These are phyloP conservation scores for Paramarasmius palmivorus DNA, from an alignment of 1,284 basidiomycete species.

Conservation along the genomic window DNA sequence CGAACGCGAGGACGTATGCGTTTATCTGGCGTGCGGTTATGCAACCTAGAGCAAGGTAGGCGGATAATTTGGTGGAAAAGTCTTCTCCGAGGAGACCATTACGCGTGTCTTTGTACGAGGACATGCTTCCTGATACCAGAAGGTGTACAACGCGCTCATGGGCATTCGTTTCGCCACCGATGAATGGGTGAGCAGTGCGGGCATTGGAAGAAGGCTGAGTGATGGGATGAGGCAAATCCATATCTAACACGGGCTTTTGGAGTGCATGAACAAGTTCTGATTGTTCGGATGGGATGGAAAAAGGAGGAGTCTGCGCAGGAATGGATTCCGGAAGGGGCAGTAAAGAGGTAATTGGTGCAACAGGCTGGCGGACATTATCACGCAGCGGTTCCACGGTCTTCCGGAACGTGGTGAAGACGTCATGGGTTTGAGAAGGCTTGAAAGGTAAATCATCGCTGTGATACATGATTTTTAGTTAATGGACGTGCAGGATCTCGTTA, in stretches of 20 bases:
- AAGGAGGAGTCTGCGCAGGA: conserved; percentile 12
- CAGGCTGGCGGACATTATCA: conserved; percentile 23
- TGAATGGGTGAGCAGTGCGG: conserved; percentile 39
- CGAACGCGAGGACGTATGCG: conserved; percentile 23
- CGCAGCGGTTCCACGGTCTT: conserved; percentile 39
- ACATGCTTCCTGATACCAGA: conserved; percentile 26
- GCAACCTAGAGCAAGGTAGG: conserved; percentile 47
- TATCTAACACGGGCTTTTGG: conserved; percentile 8
- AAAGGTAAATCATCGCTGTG: conserved; percentile 33
- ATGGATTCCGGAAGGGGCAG: conserved; percentile 11
- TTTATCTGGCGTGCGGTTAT: conserved; percentile 45
- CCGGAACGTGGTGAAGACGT: conserved; percentile 45
- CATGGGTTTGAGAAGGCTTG: conserved; percentile 32
- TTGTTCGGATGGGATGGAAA: conserved; percentile 10
- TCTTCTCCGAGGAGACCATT: conserved; percentile 52
- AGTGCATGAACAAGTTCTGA: conserved; percentile 10
- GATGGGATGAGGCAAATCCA: neutral
- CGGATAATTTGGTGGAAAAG: conserved; percentile 53
- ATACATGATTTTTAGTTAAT: neutral
- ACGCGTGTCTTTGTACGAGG: conserved; percentile 50
- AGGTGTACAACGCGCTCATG: conserved; percentile 37
- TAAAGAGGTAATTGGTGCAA: conserved; percentile 5
- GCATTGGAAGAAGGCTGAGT: conserved; percentile 10
- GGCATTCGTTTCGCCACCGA: conserved; percentile 38
- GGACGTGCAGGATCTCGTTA: neutral